Percentiles rank a stretch among this genome's conserved stretches.
Conservation (phyloP, 176 grass and related monocot species). For the Oryza rufipogon region DNA sequence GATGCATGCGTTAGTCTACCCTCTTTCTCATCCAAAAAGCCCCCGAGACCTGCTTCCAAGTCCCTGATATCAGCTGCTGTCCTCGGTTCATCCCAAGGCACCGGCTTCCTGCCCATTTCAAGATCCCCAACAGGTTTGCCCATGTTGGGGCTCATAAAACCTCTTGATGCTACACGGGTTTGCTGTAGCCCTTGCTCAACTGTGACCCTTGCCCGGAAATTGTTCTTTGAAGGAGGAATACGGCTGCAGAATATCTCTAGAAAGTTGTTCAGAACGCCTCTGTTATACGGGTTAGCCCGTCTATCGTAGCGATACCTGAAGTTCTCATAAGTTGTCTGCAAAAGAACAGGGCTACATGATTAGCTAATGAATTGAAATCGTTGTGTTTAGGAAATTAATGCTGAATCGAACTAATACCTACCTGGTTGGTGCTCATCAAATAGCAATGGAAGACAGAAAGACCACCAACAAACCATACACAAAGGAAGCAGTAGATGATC, state of each 20-base stretch:
- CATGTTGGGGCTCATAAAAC: slow-evolving; percentile 87
- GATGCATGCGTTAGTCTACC: slow-evolving; percentile 55
- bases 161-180: slow-evolving; percentile 36
- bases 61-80: slow-evolving; percentile 61
- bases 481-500: slow-evolving; percentile 85
- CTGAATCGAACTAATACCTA: slow-evolving; percentile 28
- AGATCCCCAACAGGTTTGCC: slow-evolving; percentile 72
- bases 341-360: slow-evolving; percentile 27
- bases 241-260: slow-evolving; percentile 74
- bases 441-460: slow-evolving; percentile 93
- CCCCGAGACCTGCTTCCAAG: slow-evolving; percentile 57
- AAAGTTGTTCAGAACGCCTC: slow-evolving; percentile 71
- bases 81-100: slow-evolving; percentile 80
- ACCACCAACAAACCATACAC: slow-evolving; percentile 95
- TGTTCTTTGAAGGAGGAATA: slow-evolving; percentile 86
- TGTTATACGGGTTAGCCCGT: slow-evolving; percentile 81
- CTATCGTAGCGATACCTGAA: slow-evolving; percentile 90
- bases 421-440: slow-evolving; percentile 93
- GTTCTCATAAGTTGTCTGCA: slow-evolving; percentile 95
- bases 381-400: slow-evolving; percentile 11
- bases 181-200: slow-evolving; percentile 61
- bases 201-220: slow-evolving; percentile 71
- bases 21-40: slow-evolving; percentile 75
- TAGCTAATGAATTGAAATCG: slow-evolving; percentile 31
- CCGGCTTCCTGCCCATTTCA: slow-evolving; percentile 80